Base-by-base conservation (phyloP, 2,329 filamentous ascomycete genomes). In the Trichoderma sp. region DNA sequence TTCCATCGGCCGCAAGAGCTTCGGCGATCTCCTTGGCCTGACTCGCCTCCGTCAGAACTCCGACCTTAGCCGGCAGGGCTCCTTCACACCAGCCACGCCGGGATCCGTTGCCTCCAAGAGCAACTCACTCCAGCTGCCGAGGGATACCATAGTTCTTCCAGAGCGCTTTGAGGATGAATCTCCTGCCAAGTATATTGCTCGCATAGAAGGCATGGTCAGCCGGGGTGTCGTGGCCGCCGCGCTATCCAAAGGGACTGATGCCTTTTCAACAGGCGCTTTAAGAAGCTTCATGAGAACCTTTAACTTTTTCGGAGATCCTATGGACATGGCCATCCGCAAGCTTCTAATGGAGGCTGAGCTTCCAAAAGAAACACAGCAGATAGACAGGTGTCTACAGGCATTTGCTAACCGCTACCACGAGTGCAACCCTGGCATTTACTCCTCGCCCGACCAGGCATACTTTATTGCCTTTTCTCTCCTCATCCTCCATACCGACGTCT, bases 381-480 rank as follows among this genome's bases (percentile, higher is more conserved):
- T 99, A 74, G 96, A 99, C 81, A 89, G 96, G 67, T 96, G 96
- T 70, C 84, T 99, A 43, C 94, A 98, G 79, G 92, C 94, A 2
- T 98, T 99, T 82, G 94, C 96, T 0, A 96, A 99, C 79, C 90
- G 96, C 72, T 99, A 99, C 80, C 93, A 98, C 79, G 96, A 99
- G 81, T 99, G 96, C 82, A 99, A 99, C 77, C 96, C 96, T 3
- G 95, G 96, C 50, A 97, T 99, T 73, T 99, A 97, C 81, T 88
- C 92, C 28, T 91, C 91, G 39, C 90, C 94, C 76, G 96, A 98
- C 78, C 94, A 98, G 82, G 95, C 96, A n/a, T 98, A 98, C 80
- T 97, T 98, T 77, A 95, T 98, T 74, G 94, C 95, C 17, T 99
- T 99, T 79, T 98, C 95, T 2, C 90, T 99, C 71, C 88, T 99